phyloP scores from a whole-genome alignment of 1,284 basidiomycete species.

The Vanrija humicola region DNA sequence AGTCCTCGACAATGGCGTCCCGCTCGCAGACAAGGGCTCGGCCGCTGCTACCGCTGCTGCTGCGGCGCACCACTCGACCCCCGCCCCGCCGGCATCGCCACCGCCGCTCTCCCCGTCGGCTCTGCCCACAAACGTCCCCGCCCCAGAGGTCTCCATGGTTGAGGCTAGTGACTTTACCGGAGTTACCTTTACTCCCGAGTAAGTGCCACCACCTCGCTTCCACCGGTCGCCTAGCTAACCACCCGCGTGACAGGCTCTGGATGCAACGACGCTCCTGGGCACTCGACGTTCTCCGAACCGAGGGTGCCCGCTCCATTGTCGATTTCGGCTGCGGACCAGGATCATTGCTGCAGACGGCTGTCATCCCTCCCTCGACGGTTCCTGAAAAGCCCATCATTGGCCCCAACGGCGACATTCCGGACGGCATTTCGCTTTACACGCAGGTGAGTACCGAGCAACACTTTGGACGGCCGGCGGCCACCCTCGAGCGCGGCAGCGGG shows the following conservation, averaged over 20 bases:
- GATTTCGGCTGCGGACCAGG: slow-evolving; percentile 49
- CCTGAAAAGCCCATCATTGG: slow-evolving; percentile 36
- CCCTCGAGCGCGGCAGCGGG: no score
- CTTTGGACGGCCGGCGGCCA: no score
- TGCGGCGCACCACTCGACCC: no score
- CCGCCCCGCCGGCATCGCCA: slow-evolving; percentile 2
- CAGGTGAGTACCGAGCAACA: slow-evolving; percentile 25
- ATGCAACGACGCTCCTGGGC: slow-evolving; percentile 48
- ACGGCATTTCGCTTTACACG: slow-evolving; percentile 36
- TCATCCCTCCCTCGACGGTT: slow-evolving; percentile 40
- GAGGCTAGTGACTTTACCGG: slow-evolving; percentile 46
- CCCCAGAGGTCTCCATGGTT: slow-evolving; percentile 45
- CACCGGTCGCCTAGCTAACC: neutral
- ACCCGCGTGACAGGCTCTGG: slow-evolving; percentile 33
- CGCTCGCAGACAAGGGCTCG: no score
- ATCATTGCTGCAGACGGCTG: slow-evolving; percentile 42
- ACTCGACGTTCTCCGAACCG: slow-evolving; percentile 39
- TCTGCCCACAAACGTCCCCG: slow-evolving; percentile 10
- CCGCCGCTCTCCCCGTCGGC: slow-evolving; percentile 14
- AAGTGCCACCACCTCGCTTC: slow-evolving; percentile 13
- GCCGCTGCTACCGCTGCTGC: no score
- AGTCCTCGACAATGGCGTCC: no score
- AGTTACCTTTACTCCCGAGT: slow-evolving; percentile 47
- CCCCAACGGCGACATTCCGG: slow-evolving; percentile 3
- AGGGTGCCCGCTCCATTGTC: slow-evolving; percentile 41